phyloP scores from a whole-genome alignment of 2,329 filamentous ascomycete genomes.

The Ilyonectria destructans region DNA sequence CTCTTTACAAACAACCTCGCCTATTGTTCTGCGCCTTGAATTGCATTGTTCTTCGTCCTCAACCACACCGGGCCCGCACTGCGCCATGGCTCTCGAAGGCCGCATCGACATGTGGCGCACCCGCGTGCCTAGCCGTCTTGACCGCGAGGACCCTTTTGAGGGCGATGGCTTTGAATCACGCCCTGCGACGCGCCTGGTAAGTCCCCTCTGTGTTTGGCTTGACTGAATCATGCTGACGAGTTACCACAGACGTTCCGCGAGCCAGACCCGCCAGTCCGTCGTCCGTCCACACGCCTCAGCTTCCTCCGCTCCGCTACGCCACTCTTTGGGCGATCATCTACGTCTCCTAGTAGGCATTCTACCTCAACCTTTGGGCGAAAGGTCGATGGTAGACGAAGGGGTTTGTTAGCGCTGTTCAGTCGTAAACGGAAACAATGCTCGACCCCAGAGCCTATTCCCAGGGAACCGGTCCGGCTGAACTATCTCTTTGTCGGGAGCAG shows the following conservation, averaged over 20 bases:
- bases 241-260: constrained; percentile 46
- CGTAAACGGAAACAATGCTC: constrained; percentile 49
- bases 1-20: too few species aligned
- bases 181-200: constrained; percentile 52
- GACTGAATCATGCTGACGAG: neutral
- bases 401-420: constrained; percentile 46
- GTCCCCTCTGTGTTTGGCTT: neutral
- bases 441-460: constrained; percentile 26
- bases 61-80: neutral
- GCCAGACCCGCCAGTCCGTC: constrained; percentile 33
- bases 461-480: constrained; percentile 50
- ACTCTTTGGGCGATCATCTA: constrained; percentile 42
- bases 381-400: constrained; percentile 32
- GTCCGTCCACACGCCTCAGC: constrained; percentile 48
- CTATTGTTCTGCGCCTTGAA: neutral
- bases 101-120: constrained; percentile 55
- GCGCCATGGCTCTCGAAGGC: constrained; percentile 32
- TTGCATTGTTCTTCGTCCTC: neutral
- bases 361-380: constrained; percentile 29
- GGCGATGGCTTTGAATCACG: constrained; percentile 53
- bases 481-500: constrained; percentile 57
- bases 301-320: constrained; percentile 50
- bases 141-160: constrained; percentile 56
- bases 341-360: constrained; percentile 33
- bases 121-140: constrained; percentile 55